Evolutionary conservation across 208 protist species (phyloP).

Genomic region (Naegleria fowleri): DNA sequence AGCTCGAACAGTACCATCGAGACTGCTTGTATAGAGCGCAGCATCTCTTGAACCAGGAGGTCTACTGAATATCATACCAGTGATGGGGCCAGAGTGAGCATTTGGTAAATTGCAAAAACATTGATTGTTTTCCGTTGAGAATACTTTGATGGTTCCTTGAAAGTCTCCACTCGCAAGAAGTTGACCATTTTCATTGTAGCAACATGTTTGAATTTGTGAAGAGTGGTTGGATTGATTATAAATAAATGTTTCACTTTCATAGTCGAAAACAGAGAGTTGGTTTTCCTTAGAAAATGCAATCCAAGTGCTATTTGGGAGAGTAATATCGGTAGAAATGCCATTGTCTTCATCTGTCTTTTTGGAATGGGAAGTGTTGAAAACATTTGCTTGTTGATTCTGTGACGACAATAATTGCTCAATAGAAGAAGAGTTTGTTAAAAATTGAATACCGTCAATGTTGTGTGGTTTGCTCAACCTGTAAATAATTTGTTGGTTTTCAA

Average conservation of each 20-base stretch:
- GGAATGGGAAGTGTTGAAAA: background rate
- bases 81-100: conserved; percentile 23
- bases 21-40: background rate
- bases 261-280: background rate
- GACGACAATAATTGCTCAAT: background rate
- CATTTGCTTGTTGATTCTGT: background rate
- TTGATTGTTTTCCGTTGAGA: background rate
- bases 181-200: background rate
- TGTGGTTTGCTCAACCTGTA: background rate
- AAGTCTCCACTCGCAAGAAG: conserved; percentile 26
- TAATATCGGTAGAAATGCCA: background rate
- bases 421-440: background rate
- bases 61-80: conserved; percentile 11
- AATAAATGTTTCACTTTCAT: conserved; percentile 21
- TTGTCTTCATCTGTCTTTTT: background rate
- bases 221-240: background rate
- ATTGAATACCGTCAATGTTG: background rate
- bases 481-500: background rate
- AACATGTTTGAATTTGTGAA: background rate
- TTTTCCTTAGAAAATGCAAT: background rate
- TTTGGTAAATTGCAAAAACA: conserved; percentile 29
- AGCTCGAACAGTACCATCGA: conserved; percentile 24
- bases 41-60: background rate
- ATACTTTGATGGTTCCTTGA: conserved; percentile 38
- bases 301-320: background rate